Evolutionary conservation across 2,329 filamentous ascomycete species (phyloP).

Genomic region (Colletotrichum australisinense): DNA sequence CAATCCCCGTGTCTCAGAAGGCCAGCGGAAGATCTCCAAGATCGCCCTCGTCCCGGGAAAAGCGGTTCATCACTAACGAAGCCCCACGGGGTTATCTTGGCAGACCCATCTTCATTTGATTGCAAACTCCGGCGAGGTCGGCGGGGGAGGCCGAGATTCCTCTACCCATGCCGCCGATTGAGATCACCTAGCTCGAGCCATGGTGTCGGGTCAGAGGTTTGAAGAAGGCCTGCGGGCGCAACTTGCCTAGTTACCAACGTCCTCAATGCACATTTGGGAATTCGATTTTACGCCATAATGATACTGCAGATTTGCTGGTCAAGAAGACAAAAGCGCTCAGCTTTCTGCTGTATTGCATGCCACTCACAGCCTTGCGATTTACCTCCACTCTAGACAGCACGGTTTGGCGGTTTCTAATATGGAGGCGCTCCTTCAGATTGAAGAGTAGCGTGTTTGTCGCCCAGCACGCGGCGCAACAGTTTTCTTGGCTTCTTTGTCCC

Average conservation of each 20-base stretch:
- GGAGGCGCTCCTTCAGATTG: not conserved
- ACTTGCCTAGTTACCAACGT: not conserved
- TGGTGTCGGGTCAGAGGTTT: not conserved
- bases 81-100: not conserved
- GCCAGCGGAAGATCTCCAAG: not conserved
- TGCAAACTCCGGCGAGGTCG: conserved; percentile 1
- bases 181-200: not conserved
- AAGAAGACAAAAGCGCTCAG: too few species aligned
- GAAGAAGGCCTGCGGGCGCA: not conserved
- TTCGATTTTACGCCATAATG: not conserved
- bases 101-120: not conserved
- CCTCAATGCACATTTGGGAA: not conserved
- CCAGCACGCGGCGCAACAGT: conserved; percentile 5
- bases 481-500: conserved; percentile 18
- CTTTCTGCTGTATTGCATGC: not conserved
- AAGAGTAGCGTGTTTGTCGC: not conserved
- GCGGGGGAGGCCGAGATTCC: not conserved
- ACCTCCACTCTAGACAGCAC: not conserved
- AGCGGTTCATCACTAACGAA: conserved; percentile 2
- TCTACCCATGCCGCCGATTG: too few species aligned
- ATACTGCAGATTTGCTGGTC: too few species aligned
- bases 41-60: not conserved
- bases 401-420: not conserved
- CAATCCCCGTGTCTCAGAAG: not conserved
- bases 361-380: not conserved